Evolutionary conservation across 2,329 filamentous ascomycete genomes (phyloP).

Genomic region (Penicillium paneum): DNA sequence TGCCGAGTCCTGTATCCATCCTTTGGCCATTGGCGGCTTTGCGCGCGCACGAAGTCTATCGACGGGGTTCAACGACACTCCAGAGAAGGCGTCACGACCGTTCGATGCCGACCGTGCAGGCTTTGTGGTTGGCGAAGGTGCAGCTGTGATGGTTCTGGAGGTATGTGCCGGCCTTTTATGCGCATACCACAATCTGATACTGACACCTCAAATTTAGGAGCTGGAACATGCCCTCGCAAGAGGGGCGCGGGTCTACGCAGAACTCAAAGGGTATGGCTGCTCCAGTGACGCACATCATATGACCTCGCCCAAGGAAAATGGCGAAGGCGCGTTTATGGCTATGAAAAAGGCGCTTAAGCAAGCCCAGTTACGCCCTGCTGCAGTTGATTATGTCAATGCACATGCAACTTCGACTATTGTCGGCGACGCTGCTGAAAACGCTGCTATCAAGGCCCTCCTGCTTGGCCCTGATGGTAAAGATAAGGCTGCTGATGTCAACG

Average conservation of each 20-base stretch:
- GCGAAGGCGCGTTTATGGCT: constrained; percentile 73
- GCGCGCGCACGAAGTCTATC: constrained; percentile 81
- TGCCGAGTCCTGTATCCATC: constrained; percentile 92
- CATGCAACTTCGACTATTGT: constrained; percentile 86
- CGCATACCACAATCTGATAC: background rate
- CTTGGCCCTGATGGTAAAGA: constrained; percentile 66
- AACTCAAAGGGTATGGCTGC: constrained; percentile 82
- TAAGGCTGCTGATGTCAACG: constrained; percentile 64
- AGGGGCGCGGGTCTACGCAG: constrained; percentile 80
- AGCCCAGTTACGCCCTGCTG: constrained; percentile 63
- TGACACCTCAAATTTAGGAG: constrained; percentile 51
- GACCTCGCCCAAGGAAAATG: constrained; percentile 82
- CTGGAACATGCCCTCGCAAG: constrained; percentile 79
- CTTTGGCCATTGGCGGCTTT: constrained; percentile 87
- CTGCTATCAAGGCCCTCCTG: constrained; percentile 75
- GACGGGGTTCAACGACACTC: constrained; percentile 72
- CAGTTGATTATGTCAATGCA: constrained; percentile 90
- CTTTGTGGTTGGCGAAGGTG: constrained; percentile 91
- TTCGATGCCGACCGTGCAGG: constrained; percentile 78
- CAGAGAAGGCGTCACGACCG: constrained; percentile 71
- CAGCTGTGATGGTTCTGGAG: constrained; percentile 82
- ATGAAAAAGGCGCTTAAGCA: constrained; percentile 81
- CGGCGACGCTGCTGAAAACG: constrained; percentile 84
- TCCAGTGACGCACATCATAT: constrained; percentile 91
- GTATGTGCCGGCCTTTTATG: constrained; percentile 33